Evolutionary conservation across 106 monocot genomes (phyloP).

Genomic region (Gastrodia elata): DNA sequence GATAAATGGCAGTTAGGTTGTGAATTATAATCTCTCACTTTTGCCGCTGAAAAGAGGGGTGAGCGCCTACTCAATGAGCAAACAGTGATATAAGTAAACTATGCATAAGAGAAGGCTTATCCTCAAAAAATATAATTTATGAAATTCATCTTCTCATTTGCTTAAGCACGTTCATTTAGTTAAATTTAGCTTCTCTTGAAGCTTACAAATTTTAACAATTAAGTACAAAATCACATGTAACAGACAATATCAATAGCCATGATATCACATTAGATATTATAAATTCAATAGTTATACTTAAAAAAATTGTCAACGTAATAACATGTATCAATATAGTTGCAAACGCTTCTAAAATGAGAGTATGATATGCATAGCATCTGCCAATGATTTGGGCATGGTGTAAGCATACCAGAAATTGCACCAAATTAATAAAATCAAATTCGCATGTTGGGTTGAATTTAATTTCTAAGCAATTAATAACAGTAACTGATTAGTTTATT

Average conservation of each 20-base stretch:
- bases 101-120: background rate
- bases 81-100: background rate
- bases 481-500: background rate
- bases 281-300: background rate
- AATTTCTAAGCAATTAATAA: background rate
- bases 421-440: background rate
- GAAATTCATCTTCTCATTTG: background rate
- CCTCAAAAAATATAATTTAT: background rate
- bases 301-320: background rate
- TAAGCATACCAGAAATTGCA: no score
- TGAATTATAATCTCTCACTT: background rate
- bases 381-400: background rate
- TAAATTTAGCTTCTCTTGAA: background rate
- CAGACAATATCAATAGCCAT: background rate
- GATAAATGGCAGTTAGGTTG: background rate
- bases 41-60: no score
- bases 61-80: no score
- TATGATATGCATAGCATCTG: background rate
- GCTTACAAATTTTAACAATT: background rate
- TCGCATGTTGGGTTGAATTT: background rate
- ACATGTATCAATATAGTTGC: no score
- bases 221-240: background rate
- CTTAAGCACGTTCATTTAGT: background rate
- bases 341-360: background rate
- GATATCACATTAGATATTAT: background rate